Evolutionary conservation across 2,329 filamentous ascomycete genomes (phyloP).

Genomic region (Blastomyces gilchristii): DNA sequence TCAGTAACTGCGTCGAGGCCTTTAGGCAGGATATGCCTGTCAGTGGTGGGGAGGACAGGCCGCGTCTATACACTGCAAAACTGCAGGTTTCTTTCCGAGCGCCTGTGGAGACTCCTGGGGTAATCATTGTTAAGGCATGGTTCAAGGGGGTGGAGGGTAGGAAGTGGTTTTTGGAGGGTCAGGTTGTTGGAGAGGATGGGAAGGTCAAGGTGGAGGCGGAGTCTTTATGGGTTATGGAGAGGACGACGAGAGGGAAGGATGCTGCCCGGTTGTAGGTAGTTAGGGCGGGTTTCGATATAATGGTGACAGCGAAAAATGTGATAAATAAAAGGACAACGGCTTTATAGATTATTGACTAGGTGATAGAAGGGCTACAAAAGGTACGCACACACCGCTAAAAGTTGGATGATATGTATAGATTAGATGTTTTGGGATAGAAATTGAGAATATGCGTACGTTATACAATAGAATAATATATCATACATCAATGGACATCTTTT

Average conservation of each 20-base stretch:
- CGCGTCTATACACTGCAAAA: constrained; percentile 54
- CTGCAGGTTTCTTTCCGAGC: constrained; percentile 72
- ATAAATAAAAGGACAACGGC: neutral
- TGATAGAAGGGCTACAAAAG: neutral
- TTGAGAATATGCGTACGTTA: neutral
- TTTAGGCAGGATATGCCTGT: neutral
- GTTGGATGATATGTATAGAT: neutral
- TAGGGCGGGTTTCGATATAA: neutral
- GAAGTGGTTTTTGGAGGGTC: constrained; percentile 88
- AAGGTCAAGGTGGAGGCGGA: constrained; percentile 68
- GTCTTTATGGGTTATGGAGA: constrained; percentile 52
- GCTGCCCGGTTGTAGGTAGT: neutral
- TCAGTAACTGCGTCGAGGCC: constrained; percentile 61
- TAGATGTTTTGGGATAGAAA: neutral
- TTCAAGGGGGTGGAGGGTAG: constrained; percentile 81
- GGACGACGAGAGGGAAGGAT: neutral
- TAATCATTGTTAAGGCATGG: constrained; percentile 65
- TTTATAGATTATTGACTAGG: neutral
- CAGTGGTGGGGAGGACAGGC: neutral
- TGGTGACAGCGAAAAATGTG: neutral
- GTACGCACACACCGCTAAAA: neutral
- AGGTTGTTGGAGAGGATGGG: constrained; percentile 63
- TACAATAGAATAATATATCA: neutral
- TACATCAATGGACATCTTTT: constrained; percentile 1
- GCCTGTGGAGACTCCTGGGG: constrained; percentile 64